phyloP scores from a whole-genome alignment of 208 protist genomes.

The Leishmania guyanensis region DNA sequence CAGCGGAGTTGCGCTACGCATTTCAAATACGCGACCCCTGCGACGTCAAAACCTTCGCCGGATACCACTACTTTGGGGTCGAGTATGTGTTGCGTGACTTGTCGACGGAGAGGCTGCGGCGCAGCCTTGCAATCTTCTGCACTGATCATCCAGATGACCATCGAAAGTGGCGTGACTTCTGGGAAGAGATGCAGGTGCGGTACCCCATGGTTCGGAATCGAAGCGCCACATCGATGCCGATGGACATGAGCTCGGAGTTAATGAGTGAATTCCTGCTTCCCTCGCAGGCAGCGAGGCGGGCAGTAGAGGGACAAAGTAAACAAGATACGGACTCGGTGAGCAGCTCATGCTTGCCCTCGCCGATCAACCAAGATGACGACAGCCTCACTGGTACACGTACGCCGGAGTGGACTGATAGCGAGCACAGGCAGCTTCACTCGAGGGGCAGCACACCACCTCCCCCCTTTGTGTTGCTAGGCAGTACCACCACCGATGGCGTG shows the following conservation, averaged over 20 bases:
- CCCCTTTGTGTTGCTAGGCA: background rate
- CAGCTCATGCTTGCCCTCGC: background rate
- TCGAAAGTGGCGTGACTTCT: slow-evolving; percentile 49
- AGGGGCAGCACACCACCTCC: background rate
- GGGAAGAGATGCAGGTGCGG: slow-evolving; percentile 36
- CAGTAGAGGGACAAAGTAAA: background rate
- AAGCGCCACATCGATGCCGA: slow-evolving; percentile 1
- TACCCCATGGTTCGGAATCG: slow-evolving; percentile 31
- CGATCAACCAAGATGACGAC: slow-evolving; percentile 13
- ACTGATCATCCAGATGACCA: slow-evolving; percentile 46
- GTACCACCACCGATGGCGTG: background rate
- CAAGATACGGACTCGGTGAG: background rate
- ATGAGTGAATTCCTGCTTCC: slow-evolving; percentile 21
- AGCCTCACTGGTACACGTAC: slow-evolving; percentile 13
- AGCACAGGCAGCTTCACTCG: background rate
- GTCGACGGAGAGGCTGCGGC: slow-evolving; percentile 13
- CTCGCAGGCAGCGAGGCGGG: too few species aligned
- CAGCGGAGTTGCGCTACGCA: slow-evolving; percentile 5
- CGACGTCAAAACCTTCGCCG: background rate
- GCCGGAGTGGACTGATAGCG: slow-evolving; percentile 3
- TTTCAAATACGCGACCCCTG: slow-evolving; percentile 22
- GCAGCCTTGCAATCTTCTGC: slow-evolving; percentile 46
- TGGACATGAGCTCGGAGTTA: slow-evolving; percentile 9
- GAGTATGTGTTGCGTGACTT: slow-evolving; percentile 31
- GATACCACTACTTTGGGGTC: slow-evolving; percentile 67